These are phyloP conservation scores for Picochlorum sp. DNA, from an alignment of 139 green algal genomes.

Conservation along the genomic window DNA sequence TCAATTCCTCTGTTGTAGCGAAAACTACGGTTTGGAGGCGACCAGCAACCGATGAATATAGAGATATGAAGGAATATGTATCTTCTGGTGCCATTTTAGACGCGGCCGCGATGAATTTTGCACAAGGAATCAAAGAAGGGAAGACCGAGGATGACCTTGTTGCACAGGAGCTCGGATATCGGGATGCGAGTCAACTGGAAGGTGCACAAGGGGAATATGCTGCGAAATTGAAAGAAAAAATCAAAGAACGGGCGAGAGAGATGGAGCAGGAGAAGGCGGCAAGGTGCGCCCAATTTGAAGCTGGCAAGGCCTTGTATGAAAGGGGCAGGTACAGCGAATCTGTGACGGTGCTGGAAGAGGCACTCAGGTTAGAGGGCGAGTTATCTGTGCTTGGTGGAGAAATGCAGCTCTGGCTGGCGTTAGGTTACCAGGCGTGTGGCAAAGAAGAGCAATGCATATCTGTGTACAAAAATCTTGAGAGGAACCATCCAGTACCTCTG, in stretches of 20 bases:
- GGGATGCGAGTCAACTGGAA: slow-evolving; percentile 17
- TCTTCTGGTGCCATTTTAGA: neutral
- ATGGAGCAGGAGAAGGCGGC: slow-evolving; percentile 21
- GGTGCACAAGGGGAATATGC: slow-evolving; percentile 54
- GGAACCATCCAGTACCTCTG: slow-evolving; percentile 19
- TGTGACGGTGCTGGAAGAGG: slow-evolving; percentile 38
- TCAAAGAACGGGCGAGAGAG: slow-evolving; percentile 41
- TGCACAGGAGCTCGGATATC: slow-evolving; percentile 46
- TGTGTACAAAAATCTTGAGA: slow-evolving; percentile 57
- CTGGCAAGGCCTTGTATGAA: slow-evolving; percentile 33
- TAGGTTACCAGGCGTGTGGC: slow-evolving; percentile 70
- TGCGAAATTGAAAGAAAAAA: slow-evolving; percentile 62
- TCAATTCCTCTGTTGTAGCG: too few species aligned
- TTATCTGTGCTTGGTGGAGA: slow-evolving; percentile 59
- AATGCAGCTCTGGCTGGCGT: slow-evolving; percentile 71
- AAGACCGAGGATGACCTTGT: slow-evolving; percentile 55
- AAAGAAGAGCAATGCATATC: slow-evolving; percentile 60
- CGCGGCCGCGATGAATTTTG: neutral
- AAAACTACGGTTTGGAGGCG: too few species aligned
- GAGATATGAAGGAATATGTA: neutral
- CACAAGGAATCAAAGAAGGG: slow-evolving; percentile 15
- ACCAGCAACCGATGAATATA: neutral
- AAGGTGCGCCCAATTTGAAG: slow-evolving; percentile 14
- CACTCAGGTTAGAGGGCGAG: slow-evolving; percentile 38
- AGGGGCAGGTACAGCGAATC: slow-evolving; percentile 46